Percentiles rank a stretch among this genome's conserved stretches.
Evolutionary conservation across 441 rosid species (phyloP).

Genomic region (Jatropha podagrica): DNA sequence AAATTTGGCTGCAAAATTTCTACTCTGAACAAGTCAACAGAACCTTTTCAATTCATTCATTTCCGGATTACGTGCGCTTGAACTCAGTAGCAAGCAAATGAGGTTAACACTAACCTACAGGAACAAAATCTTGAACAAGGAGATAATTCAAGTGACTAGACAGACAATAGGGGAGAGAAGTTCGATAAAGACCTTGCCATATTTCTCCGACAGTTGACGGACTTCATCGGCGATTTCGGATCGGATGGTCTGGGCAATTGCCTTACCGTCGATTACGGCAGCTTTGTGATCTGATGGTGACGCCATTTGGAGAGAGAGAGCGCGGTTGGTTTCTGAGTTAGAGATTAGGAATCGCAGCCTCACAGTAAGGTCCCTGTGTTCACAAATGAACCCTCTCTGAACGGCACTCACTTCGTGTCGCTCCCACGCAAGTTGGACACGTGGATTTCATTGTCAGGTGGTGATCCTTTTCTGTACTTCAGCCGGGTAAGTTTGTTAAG

Average conservation of each 20-base stretch:
- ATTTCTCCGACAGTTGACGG: constrained; percentile 52
- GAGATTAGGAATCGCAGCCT: background rate
- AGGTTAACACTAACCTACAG: background rate
- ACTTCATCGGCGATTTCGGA: constrained; percentile 84
- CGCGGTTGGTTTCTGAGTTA: background rate
- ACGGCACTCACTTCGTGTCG: background rate
- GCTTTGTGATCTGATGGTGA: constrained; percentile 53
- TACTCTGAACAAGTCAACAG: background rate
- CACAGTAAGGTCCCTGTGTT: background rate
- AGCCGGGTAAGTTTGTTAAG: too few relatives aligned
- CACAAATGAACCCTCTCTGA: background rate
- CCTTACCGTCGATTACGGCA: constrained; percentile 71
- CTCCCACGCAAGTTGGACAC: too few relatives aligned
- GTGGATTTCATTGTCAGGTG: too few relatives aligned
- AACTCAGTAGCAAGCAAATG: background rate
- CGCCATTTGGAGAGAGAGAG: constrained; percentile 35
- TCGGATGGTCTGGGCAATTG: constrained; percentile 73
- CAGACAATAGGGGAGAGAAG: background rate
- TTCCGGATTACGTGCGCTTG: background rate
- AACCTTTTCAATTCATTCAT: background rate
- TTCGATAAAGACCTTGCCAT: constrained; percentile 54
- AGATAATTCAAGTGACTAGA: background rate
- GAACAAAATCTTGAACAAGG: background rate
- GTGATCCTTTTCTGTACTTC: too few relatives aligned
- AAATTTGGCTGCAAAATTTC: background rate